A percentile compares a stretch with the other conserved stretches of the same genome.
Evolutionary conservation across 2,329 filamentous ascomycete genomes (phyloP).

Genomic region (Epichloe coenophiala): DNA sequence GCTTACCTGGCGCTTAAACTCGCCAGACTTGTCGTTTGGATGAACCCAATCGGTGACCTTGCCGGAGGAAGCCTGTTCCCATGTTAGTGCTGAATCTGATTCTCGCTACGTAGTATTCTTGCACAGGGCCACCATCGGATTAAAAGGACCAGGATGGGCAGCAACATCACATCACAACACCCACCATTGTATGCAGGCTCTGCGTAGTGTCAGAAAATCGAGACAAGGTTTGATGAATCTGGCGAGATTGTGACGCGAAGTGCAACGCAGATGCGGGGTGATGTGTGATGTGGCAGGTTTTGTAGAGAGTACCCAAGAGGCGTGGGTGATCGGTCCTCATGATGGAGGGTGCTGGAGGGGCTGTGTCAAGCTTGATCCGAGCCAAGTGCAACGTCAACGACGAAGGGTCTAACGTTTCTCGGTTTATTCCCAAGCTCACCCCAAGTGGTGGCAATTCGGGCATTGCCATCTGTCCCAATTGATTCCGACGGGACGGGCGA

Average conservation of each 20-base stretch:
- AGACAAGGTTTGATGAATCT: neutral
- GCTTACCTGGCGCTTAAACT: constrained; percentile 82
- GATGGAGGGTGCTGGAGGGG: too few species aligned
- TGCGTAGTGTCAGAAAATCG: neutral
- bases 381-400: too few species aligned
- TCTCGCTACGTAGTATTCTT: too few species aligned
- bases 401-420: too few species aligned
- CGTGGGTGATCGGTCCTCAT: too few species aligned
- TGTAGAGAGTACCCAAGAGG: too few species aligned
- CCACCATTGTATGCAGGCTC: neutral
- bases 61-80: constrained; percentile 3
- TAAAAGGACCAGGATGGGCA: neutral
- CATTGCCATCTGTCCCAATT: too few species aligned
- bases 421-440: too few species aligned
- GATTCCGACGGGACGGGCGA: too few species aligned
- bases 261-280: neutral
- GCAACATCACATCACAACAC: neutral
- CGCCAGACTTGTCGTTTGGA: constrained; percentile 66
- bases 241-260: too few species aligned
- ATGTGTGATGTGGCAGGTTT: neutral
- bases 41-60: constrained; percentile 69
- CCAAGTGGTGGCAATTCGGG: too few species aligned
- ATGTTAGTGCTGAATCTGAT: neutral
- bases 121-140: neutral
- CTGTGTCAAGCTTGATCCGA: too few species aligned